Evolutionary conservation across 345 rosid species (phyloP).

Genomic region (Murraya paniculata): DNA sequence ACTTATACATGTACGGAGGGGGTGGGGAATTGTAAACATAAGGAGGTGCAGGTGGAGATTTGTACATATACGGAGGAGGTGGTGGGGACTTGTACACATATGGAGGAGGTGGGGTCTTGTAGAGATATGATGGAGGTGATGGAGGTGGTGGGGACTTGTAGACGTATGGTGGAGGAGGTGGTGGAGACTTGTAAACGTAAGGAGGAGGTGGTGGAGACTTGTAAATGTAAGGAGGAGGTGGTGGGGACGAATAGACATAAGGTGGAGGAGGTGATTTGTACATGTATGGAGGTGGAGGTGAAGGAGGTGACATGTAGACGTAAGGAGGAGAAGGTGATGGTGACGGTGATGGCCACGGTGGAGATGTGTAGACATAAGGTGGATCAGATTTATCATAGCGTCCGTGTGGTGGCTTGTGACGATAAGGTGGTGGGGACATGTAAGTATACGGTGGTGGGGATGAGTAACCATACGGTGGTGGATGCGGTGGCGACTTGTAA

Average conservation of each 20-base stretch:
- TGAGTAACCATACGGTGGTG: not conserved
- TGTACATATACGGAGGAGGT: not conserved
- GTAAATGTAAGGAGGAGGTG: not conserved
- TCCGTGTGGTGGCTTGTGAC: not conserved
- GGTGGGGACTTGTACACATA: not conserved
- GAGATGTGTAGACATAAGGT: not conserved
- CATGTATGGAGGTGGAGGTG: not conserved
- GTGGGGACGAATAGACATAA: not conserved
- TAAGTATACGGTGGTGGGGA: not conserved
- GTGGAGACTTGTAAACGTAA: accelerated
- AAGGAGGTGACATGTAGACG: not conserved
- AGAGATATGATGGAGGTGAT: accelerated
- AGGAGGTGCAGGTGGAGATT: not conserved
- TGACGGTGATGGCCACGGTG: not conserved
- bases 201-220: not conserved
- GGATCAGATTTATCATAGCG: not conserved
- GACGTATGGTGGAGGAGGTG: accelerated
- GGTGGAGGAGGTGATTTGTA: not conserved
- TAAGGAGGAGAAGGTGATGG: not conserved
- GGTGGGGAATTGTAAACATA: not conserved
- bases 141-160: not conserved
- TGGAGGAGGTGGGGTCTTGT: not conserved
- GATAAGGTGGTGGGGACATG: not conserved
- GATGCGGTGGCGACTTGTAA: not conserved
- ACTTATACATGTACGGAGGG: not conserved